Evolutionary conservation across 2,329 filamentous ascomycete genomes (phyloP).

Genomic region (Colletotrichum tropicicola): DNA sequence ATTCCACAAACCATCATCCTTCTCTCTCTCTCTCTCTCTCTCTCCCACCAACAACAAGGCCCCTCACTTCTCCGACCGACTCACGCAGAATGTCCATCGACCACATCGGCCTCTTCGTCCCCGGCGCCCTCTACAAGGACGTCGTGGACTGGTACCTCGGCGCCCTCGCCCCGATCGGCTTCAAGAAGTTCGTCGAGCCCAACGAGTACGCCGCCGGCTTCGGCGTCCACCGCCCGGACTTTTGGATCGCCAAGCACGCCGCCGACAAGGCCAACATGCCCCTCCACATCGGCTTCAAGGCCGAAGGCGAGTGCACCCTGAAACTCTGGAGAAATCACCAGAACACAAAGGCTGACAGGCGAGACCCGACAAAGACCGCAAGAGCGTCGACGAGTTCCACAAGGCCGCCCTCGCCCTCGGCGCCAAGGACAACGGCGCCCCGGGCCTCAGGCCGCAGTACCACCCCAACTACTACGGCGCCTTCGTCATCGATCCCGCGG

Average conservation of each 20-base stretch:
- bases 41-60: background rate
- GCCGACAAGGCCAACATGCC: conserved; percentile 29
- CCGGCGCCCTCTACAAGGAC: conserved; percentile 38
- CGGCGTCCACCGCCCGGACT: conserved; percentile 41
- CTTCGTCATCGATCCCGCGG: conserved; percentile 58
- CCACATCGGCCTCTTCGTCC: conserved; percentile 42
- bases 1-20: background rate
- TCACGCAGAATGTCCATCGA: conserved; percentile 43
- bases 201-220: conserved; percentile 42
- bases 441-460: conserved; percentile 54
- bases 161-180: conserved; percentile 46
- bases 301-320: conserved; percentile 37
- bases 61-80: background rate
- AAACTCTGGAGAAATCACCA: no score
- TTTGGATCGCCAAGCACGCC: conserved; percentile 36
- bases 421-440: conserved; percentile 57
- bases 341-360: background rate
- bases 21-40: background rate
- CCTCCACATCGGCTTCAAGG: conserved; percentile 42
- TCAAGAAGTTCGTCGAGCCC: conserved; percentile 39
- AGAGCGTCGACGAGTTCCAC: conserved; percentile 55
- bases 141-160: conserved; percentile 43
- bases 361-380: conserved; percentile 40
- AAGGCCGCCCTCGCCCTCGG: conserved; percentile 50
- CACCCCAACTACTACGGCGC: conserved; percentile 58